These are phyloP conservation scores for Acanthamoeba quina DNA, from an alignment of 208 protist genomes.

Conservation along the genomic window DNA sequence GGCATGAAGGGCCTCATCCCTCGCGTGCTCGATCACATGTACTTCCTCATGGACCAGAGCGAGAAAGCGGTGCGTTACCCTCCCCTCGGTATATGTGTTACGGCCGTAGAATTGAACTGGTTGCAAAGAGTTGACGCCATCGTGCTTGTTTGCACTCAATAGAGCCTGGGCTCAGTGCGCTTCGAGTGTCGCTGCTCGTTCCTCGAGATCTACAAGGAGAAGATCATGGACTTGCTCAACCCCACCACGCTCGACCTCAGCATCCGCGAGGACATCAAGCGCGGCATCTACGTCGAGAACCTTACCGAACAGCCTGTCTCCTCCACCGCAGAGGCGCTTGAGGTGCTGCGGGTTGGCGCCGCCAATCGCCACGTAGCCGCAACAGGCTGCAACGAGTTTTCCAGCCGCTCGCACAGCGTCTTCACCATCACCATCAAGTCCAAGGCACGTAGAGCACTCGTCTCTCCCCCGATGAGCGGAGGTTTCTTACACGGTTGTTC, in stretches of 20 bases:
- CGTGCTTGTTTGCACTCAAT: not conserved
- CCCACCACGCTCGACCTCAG: constrained; percentile 59
- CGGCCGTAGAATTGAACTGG: no score
- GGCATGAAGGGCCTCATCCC: constrained; percentile 69
- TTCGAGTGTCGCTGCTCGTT: constrained; percentile 77
- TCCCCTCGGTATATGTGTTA: no score
- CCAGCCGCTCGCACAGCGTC: not conserved
- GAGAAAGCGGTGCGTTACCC: constrained; percentile 17
- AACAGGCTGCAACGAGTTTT: constrained; percentile 76
- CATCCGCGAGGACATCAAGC: constrained; percentile 76
- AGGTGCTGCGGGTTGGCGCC: constrained; percentile 61
- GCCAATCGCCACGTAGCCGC: constrained; percentile 71
- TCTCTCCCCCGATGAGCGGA: not conserved
- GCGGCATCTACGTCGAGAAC: constrained; percentile 78
- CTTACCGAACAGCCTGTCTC: constrained; percentile 72
- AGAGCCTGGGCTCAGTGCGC: constrained; percentile 24
- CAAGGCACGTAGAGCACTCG: not conserved
- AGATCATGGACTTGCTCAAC: constrained; percentile 83
- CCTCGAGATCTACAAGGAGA: constrained; percentile 89
- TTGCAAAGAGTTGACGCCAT: not conserved
- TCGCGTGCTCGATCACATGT: constrained; percentile 65
- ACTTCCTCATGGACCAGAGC: constrained; percentile 45
- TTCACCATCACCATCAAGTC: not conserved
- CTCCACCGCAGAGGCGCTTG: not conserved
- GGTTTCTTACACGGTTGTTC: not conserved